These are phyloP conservation scores for Fraxinus excelsior DNA, from an alignment of 257 asterid genomes.

Conservation along the genomic window DNA sequence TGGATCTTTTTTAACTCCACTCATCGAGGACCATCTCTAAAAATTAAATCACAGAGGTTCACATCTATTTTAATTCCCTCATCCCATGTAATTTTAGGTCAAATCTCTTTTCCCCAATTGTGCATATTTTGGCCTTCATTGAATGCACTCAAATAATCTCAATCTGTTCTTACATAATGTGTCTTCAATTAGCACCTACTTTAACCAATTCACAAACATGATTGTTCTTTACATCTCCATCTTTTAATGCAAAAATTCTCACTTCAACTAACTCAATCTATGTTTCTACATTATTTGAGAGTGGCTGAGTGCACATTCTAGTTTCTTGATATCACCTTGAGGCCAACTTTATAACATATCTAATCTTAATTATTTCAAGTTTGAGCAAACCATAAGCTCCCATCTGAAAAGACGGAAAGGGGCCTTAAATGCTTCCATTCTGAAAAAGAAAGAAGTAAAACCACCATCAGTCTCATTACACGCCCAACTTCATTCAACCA, in stretches of 20 bases:
- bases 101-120: background rate
- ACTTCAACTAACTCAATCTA: background rate
- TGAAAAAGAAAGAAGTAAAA: background rate
- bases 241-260: background rate
- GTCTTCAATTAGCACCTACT: background rate
- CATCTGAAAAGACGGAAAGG: background rate
- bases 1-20: background rate
- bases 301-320: background rate
- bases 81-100: background rate
- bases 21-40: background rate
- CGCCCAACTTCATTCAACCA: background rate
- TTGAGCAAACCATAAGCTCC: background rate
- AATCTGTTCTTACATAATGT: background rate
- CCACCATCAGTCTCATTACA: background rate
- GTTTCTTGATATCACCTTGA: background rate
- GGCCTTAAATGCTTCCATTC: background rate
- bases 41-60: background rate
- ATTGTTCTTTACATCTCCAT: background rate
- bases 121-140: background rate
- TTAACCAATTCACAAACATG: background rate
- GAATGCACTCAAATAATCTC: background rate
- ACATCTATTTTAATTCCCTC: background rate
- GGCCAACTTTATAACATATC: background rate
- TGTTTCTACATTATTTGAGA: background rate
- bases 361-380: background rate